A percentile compares a stretch with the other conserved stretches of the same genome.
Conservation (phyloP, 148 eudicot species). For the Vaccinium macrocarpon region DNA sequence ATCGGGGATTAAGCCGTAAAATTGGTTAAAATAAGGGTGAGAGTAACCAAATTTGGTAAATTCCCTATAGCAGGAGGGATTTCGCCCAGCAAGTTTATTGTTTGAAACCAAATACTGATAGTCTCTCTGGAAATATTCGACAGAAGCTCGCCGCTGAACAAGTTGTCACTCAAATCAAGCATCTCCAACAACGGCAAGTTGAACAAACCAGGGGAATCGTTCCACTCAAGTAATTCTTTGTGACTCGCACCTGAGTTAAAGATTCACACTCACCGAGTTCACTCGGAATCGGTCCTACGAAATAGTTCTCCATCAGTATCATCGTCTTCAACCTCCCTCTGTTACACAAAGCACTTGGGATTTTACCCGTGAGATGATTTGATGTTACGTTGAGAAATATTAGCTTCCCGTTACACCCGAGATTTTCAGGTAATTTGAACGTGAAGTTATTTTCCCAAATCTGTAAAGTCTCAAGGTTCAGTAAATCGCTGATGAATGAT, state of each 20-base stretch:
- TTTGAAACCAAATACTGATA: constrained; percentile 27
- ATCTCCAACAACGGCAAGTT: constrained; percentile 25
- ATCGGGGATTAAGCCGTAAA: constrained; percentile 45
- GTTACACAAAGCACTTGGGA: constrained; percentile 34
- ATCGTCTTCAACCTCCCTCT: constrained; percentile 32
- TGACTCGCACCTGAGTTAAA: constrained; percentile 29
- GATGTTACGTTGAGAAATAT: constrained; percentile 24
- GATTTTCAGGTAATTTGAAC: constrained; percentile 38
- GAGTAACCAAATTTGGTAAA: too few species aligned
- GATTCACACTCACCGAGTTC: constrained; percentile 45
- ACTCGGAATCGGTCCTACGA: constrained; percentile 33
- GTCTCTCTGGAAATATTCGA: constrained; percentile 22
- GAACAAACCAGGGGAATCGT: constrained; percentile 43
- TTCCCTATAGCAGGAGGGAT: constrained; percentile 1
- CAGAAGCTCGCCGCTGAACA: constrained; percentile 49
- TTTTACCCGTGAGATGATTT: constrained; percentile 42
- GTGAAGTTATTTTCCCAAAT: constrained; percentile 49
- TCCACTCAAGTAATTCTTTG: constrained; percentile 35
- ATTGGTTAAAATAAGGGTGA: neutral
- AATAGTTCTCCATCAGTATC: constrained; percentile 35
- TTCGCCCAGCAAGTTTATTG: constrained; percentile 33
- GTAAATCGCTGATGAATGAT: constrained; percentile 40
- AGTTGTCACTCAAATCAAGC: constrained; percentile 38
- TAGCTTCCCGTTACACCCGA: constrained; percentile 39
- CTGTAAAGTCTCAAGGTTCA: constrained; percentile 41